A percentile compares a stretch with the other conserved stretches of the same genome.
Evolutionary conservation across 805 yeast species (phyloP).

Genomic region (Starmerella floris): DNA sequence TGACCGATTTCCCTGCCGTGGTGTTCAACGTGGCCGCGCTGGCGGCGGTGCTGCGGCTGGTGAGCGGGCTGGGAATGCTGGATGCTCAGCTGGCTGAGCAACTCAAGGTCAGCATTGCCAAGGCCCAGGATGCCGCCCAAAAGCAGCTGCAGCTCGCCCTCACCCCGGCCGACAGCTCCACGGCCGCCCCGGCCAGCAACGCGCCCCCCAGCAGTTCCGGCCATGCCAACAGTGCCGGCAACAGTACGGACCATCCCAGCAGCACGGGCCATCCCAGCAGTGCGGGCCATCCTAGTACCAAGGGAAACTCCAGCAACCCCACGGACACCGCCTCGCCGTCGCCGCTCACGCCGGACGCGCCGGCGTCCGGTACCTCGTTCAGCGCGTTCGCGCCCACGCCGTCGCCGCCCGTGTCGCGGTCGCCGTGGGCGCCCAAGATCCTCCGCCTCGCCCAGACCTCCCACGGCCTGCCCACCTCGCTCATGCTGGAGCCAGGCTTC

Average conservation of each 20-base stretch:
- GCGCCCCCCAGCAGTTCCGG: background rate
- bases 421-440: background rate
- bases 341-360: background rate
- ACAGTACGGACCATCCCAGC: background rate
- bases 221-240: background rate
- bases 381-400: background rate
- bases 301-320: background rate
- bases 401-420: constrained; percentile 1
- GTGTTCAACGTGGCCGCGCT: constrained; percentile 50
- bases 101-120: constrained; percentile 38
- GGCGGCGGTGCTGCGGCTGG: constrained; percentile 41
- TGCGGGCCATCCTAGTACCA: background rate
- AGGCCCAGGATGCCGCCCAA: constrained; percentile 11
- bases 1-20: constrained; percentile 55
- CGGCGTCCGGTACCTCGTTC: background rate
- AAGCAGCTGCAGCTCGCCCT: background rate
- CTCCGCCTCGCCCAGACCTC: background rate
- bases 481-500: constrained; percentile 40
- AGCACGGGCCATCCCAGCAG: background rate
- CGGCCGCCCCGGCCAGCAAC: background rate
- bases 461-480: constrained; percentile 28
- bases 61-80: constrained; percentile 36
- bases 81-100: constrained; percentile 39
- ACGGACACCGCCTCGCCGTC: background rate
- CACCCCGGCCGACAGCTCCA: background rate